Evolutionary conservation across 176 grass and related monocot genomes (phyloP).

Genomic region (Lolium multiflorum): DNA sequence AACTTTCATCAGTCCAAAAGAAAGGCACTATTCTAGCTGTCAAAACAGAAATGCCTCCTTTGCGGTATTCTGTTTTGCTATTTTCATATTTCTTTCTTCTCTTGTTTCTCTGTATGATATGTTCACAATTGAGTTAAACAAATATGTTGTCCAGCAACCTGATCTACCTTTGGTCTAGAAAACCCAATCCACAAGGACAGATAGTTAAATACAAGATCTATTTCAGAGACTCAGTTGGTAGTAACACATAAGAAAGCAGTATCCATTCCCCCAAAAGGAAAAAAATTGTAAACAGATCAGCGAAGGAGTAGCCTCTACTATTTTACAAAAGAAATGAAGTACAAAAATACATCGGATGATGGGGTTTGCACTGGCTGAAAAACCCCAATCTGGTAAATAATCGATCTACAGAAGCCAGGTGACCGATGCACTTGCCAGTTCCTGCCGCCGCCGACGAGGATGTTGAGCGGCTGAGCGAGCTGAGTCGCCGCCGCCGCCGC

Average conservation of each 20-base stretch:
- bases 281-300: background rate
- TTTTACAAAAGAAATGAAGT: background rate
- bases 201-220: background rate
- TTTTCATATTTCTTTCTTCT: background rate
- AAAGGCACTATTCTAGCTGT: background rate
- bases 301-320: background rate
- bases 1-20: background rate
- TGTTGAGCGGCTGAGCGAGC: background rate
- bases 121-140: background rate
- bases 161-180: background rate
- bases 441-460: background rate
- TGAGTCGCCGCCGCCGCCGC: background rate
- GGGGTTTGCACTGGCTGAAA: background rate
- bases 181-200: background rate
- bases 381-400: background rate
- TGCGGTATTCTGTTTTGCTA: background rate
- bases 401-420: background rate
- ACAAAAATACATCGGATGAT: background rate
- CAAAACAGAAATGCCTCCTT: background rate
- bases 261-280: background rate
- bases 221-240: background rate
- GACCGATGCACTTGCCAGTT: background rate
- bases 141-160: background rate
- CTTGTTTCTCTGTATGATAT: background rate
- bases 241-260: background rate